Evolutionary conservation across 1,284 basidiomycete genomes (phyloP).

Genomic region (Ganoderma lucidum): DNA sequence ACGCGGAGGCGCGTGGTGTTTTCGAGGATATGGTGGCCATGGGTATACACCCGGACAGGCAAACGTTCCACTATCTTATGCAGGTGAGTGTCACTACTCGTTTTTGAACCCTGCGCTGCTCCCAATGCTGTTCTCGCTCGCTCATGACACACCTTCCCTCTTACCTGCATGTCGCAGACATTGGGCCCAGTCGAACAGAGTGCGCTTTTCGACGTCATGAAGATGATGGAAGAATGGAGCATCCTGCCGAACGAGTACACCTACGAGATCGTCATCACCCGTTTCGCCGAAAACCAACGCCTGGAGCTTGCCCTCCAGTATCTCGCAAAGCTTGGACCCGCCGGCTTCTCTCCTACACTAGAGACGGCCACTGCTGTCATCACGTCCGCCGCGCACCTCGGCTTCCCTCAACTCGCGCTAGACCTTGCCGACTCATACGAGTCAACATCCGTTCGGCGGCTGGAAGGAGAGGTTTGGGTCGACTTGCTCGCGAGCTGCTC

Average conservation of each 20-base stretch:
- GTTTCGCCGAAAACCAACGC: conserved; percentile 54
- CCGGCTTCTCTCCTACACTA: conserved; percentile 57
- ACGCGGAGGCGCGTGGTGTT: conserved; percentile 70
- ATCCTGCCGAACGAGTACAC: conserved; percentile 60
- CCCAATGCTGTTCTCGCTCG: neutral
- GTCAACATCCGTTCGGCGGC: conserved; percentile 54
- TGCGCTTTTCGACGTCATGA: conserved; percentile 43
- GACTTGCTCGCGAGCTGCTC: conserved; percentile 65
- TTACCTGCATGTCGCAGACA: conserved; percentile 8
- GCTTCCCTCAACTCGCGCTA: conserved; percentile 69
- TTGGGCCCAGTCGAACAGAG: conserved; percentile 28
- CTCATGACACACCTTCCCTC: neutral
- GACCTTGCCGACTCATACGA: conserved; percentile 73
- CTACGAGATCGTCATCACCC: conserved; percentile 61
- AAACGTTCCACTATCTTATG: conserved; percentile 72
- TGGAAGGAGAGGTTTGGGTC: conserved; percentile 66
- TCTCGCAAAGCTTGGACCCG: conserved; percentile 58
- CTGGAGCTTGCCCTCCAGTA: conserved; percentile 70
- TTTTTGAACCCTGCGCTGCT: neutral
- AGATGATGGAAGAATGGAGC: conserved; percentile 56
- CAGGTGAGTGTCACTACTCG: conserved; percentile 49
- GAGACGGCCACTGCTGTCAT: conserved; percentile 58
- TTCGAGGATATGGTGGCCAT: conserved; percentile 74
- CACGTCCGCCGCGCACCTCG: conserved; percentile 53
- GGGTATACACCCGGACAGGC: conserved; percentile 61